Percentiles rank a stretch among this genome's conserved stretches.
phyloP scores from a whole-genome alignment of 805 yeast genomes.

The Yamadazyma endophytica region DNA sequence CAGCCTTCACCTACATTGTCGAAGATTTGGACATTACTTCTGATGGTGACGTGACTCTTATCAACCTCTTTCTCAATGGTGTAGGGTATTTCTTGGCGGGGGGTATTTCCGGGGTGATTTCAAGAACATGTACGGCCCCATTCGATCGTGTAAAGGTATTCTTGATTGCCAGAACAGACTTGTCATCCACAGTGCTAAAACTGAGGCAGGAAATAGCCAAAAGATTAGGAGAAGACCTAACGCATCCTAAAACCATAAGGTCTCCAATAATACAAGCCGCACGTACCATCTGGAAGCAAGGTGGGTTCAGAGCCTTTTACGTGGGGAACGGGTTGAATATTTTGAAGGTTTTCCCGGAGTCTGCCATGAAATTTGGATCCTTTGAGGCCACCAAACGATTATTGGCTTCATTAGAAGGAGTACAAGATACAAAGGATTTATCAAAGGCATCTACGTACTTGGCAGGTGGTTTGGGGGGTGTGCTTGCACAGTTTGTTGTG shows the following conservation, averaged over 20 bases:
- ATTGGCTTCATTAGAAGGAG: slow-evolving; percentile 73
- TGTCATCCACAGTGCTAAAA: slow-evolving; percentile 64
- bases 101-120: slow-evolving; percentile 91
- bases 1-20: slow-evolving; percentile 77
- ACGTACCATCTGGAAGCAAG: slow-evolving; percentile 75
- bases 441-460: slow-evolving; percentile 77
- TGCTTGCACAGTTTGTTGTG: slow-evolving; percentile 84
- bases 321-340: slow-evolving; percentile 94
- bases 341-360: slow-evolving; percentile 93
- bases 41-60: slow-evolving; percentile 89
- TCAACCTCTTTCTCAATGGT: slow-evolving; percentile 74
- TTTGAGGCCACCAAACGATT: slow-evolving; percentile 82
- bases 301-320: slow-evolving; percentile 84
- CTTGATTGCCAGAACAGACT: slow-evolving; percentile 84
- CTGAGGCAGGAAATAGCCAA: slow-evolving; percentile 44
- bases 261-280: slow-evolving; percentile 83
- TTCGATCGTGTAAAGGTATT: slow-evolving; percentile 93
- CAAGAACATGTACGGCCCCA: slow-evolving; percentile 96
- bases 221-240: slow-evolving; percentile 21
- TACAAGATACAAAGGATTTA: slow-evolving; percentile 61
- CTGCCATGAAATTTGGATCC: slow-evolving; percentile 95
- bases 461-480: slow-evolving; percentile 97
- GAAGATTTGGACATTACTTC: slow-evolving; percentile 79
- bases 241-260: slow-evolving; percentile 43
- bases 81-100: slow-evolving; percentile 92